Evolutionary conservation across 2,329 filamentous ascomycete genomes (phyloP).

Genomic region (Trichoderma sp.): DNA sequence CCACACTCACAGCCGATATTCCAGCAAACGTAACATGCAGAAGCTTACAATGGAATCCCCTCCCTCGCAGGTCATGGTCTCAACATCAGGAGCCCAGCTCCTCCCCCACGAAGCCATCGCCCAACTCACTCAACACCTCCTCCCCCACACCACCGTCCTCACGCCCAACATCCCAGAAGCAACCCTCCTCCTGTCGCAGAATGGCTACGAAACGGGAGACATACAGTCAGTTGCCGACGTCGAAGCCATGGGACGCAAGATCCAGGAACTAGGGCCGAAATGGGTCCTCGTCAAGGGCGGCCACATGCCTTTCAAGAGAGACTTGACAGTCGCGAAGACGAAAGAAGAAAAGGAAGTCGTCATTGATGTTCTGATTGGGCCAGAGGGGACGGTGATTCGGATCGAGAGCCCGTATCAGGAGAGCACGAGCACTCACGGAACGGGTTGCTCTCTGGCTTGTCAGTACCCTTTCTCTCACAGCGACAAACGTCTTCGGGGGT

Average conservation of each 20-base stretch:
- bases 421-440: constrained; percentile 87
- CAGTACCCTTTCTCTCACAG: constrained; percentile 38
- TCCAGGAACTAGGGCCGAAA: constrained; percentile 70
- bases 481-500: not conserved
- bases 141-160: constrained; percentile 68
- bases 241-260: constrained; percentile 64
- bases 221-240: constrained; percentile 66
- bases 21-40: no score
- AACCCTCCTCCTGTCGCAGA: constrained; percentile 61
- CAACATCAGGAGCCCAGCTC: constrained; percentile 73
- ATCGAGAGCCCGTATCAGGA: constrained; percentile 72
- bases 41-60: no score
- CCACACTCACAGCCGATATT: no score
- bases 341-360: constrained; percentile 66
- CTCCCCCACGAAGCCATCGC: constrained; percentile 66
- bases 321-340: constrained; percentile 59
- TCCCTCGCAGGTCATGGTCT: constrained; percentile 93
- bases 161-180: constrained; percentile 82
- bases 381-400: constrained; percentile 55
- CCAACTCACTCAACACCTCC: constrained; percentile 60
- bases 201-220: constrained; percentile 44
- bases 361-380: constrained; percentile 75
- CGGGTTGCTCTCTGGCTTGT: constrained; percentile 91
- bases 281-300: constrained; percentile 90
- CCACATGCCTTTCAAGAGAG: constrained; percentile 74